Conservation (phyloP, 2,329 filamentous ascomycete genomes). For the Parascedosporium putredinis region DNA sequence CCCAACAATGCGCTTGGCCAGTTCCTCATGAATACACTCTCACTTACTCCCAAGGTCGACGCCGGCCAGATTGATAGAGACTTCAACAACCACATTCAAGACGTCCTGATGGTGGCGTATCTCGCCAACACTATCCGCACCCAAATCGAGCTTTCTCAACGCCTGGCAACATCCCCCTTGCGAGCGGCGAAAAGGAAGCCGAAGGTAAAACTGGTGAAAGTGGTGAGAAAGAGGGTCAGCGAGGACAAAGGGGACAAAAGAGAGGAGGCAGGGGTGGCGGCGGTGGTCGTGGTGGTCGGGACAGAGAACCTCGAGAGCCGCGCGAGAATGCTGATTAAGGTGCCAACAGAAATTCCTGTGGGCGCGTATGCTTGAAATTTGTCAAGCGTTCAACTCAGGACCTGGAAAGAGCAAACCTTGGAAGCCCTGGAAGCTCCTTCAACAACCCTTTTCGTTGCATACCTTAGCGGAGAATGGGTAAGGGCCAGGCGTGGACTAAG, state of each 20-base stretch:
- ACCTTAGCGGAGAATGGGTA: too few species aligned
- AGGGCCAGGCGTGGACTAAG: too few species aligned
- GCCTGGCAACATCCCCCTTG: conserved; percentile 72
- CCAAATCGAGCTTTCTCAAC: conserved; percentile 95
- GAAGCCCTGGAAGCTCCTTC: too few species aligned
- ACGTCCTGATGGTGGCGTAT: conserved; percentile 96
- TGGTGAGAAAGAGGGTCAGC: conserved; percentile 32
- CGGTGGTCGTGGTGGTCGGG: conserved; percentile 29
- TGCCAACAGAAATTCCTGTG: too few species aligned
- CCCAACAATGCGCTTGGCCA: conserved; percentile 89
- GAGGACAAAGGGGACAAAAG: conserved; percentile 34
- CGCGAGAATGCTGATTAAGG: conserved; percentile 12
- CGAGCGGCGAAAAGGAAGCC: conserved; percentile 36
- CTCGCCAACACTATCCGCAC: conserved; percentile 97
- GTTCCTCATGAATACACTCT: conserved; percentile 88
- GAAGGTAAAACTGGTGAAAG: conserved; percentile 35
- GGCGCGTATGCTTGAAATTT: background rate
- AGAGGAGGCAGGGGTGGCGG: conserved; percentile 35
- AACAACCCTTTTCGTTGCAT: too few species aligned
- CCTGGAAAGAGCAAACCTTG: too few species aligned
- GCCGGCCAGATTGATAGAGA: conserved; percentile 83
- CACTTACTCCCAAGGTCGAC: conserved; percentile 90
- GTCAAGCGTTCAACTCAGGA: too few species aligned
- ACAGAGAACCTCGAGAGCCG: conserved; percentile 32
- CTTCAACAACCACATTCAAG: conserved; percentile 99